A percentile compares a stretch with the other conserved stretches of the same genome.
phyloP scores from a whole-genome alignment of 2,329 filamentous ascomycete species.

The Malbranchea zuffiana region DNA sequence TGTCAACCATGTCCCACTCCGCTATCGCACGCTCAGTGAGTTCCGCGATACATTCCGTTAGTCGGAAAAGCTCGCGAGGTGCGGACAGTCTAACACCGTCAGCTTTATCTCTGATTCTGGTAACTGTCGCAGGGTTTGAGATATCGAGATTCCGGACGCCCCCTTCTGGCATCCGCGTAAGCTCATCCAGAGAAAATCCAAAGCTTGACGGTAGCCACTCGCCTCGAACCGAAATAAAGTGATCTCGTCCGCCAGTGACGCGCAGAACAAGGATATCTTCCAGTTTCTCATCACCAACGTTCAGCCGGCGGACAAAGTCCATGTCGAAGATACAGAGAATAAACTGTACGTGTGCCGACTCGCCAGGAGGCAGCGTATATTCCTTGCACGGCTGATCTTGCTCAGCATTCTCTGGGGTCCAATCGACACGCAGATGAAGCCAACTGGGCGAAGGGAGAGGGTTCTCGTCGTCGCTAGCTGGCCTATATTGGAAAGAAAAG shows the following conservation, averaged over 20 bases:
- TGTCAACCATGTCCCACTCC: constrained; percentile 50
- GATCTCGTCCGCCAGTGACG: constrained; percentile 72
- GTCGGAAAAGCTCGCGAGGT: constrained; percentile 75
- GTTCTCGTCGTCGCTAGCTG: constrained; percentile 40
- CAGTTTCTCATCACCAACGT: constrained; percentile 53
- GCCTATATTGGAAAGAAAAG: constrained; percentile 68
- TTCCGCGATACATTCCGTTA: constrained; percentile 68
- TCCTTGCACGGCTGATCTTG: constrained; percentile 28
- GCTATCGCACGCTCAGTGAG: constrained; percentile 48
- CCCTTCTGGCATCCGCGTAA: constrained; percentile 71
- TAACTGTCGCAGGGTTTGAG: constrained; percentile 28
- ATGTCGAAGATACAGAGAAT: constrained; percentile 56
- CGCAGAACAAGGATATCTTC: constrained; percentile 84
- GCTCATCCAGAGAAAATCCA: constrained; percentile 73
- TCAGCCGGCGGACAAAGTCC: constrained; percentile 56
- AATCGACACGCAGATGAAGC: constrained; percentile 58
- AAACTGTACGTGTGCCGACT: constrained; percentile 62
- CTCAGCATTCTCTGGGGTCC: constrained; percentile 32
- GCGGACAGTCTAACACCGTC: constrained; percentile 56
- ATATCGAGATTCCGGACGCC: constrained; percentile 57
- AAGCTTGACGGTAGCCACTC: constrained; percentile 74
- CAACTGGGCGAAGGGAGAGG: constrained; percentile 46
- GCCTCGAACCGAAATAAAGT: constrained; percentile 75
- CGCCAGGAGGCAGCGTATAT: constrained; percentile 70
- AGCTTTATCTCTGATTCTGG: constrained; percentile 24